phyloP scores from a whole-genome alignment of 805 yeast genomes.

The Cyberlindnera veronae region DNA sequence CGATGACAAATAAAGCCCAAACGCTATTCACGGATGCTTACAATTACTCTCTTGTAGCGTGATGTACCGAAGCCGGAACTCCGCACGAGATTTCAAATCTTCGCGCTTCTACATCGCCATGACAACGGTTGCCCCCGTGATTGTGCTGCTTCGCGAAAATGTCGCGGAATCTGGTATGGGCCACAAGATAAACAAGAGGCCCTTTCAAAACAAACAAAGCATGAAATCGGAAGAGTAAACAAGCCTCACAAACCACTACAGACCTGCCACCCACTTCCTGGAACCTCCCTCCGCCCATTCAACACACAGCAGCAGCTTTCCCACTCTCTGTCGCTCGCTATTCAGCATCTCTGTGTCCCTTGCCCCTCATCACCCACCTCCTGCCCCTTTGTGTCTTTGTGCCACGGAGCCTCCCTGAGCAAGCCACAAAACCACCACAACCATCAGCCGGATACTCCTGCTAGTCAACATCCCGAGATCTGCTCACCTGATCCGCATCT shows the following conservation, averaged over 20 bases:
- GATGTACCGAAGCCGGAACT: no score
- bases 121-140: slow-evolving; percentile 11
- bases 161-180: slow-evolving; percentile 7
- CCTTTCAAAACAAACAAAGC: slow-evolving; percentile 12
- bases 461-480: no score
- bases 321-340: not conserved
- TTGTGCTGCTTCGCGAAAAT: slow-evolving; percentile 3
- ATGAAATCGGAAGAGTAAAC: slow-evolving; percentile 3
- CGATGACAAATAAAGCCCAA: no score
- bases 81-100: not conserved
- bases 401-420: not conserved
- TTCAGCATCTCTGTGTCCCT: not conserved
- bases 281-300: no score
- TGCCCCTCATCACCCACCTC: not conserved
- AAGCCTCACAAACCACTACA: not conserved
- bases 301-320: not conserved
- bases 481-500: no score
- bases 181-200: slow-evolving; percentile 10
- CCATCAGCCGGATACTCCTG: no score
- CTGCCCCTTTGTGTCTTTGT: not conserved
- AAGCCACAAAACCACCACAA: not conserved
- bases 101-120: not conserved
- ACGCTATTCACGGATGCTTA: no score
- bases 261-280: not conserved
- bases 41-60: no score